Conservation (phyloP, 495 filamentous ascomycete species). For the Penicillium mononematosum region DNA sequence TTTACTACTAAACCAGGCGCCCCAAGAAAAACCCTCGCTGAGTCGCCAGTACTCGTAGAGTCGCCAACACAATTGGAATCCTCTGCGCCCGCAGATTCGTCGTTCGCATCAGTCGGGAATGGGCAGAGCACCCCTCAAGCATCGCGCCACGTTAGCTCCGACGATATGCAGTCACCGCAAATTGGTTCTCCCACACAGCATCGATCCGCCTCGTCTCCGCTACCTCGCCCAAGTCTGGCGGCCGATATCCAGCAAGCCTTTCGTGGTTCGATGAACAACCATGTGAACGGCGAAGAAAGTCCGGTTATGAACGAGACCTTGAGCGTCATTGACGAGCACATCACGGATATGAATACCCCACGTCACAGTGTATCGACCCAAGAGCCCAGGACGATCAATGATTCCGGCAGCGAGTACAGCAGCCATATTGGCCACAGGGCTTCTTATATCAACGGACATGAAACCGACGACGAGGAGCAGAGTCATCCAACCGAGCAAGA, state of each 20-base stretch:
- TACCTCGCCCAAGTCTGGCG: slow-evolving; percentile 40
- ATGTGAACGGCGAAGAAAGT: slow-evolving; percentile 57
- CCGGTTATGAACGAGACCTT: slow-evolving; percentile 95
- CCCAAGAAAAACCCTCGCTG: slow-evolving; percentile 10
- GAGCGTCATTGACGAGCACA: slow-evolving; percentile 97
- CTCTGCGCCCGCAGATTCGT: slow-evolving; percentile 18
- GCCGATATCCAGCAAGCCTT: slow-evolving; percentile 49
- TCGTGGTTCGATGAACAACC: slow-evolving; percentile 44
- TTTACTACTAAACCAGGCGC: slow-evolving; percentile 20
- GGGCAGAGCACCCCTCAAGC: slow-evolving; percentile 49
- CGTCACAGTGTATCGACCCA: slow-evolving; percentile 54
- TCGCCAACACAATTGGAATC: slow-evolving; percentile 26
- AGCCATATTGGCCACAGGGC: slow-evolving; percentile 70
- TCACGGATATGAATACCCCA: slow-evolving; percentile 85
- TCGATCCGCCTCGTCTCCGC: slow-evolving; percentile 44
- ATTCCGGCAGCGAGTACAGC: slow-evolving; percentile 89
- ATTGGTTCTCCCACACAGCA: slow-evolving; percentile 32
- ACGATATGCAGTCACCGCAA: slow-evolving; percentile 29
- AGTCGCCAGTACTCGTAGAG: slow-evolving; percentile 30
- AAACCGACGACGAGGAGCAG: slow-evolving; percentile 72
- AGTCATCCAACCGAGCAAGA: slow-evolving; percentile 57
- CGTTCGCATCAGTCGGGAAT: slow-evolving; percentile 29
- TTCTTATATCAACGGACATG: slow-evolving; percentile 87
- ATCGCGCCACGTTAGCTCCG: slow-evolving; percentile 45
- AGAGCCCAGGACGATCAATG: slow-evolving; percentile 61